Percentiles rank a stretch among this genome's conserved stretches.
Conservation (phyloP, 2,329 filamentous ascomycete species). For the Pseudogymnoascus sp. region DNA sequence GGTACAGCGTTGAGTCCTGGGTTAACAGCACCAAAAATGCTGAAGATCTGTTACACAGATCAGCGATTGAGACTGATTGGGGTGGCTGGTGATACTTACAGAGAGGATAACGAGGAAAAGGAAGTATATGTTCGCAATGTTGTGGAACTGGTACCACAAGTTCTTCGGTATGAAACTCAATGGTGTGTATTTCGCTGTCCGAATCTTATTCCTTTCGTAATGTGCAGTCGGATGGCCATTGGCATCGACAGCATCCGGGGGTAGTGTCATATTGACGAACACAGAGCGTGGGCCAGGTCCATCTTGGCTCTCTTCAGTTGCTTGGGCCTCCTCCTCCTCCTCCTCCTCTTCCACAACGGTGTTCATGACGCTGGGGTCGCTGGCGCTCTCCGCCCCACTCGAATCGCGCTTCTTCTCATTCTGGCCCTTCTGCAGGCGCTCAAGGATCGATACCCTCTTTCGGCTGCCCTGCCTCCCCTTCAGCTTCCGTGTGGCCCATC, state of each 20-base stretch:
- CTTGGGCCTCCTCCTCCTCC: constrained; percentile 22
- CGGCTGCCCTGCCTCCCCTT: constrained; percentile 63
- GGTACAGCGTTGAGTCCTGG: constrained; percentile 85
- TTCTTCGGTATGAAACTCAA: constrained; percentile 95
- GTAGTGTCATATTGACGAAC: constrained; percentile 81
- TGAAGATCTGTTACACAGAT: constrained; percentile 61
- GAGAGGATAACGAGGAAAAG: constrained; percentile 89
- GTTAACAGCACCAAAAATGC: constrained; percentile 88
- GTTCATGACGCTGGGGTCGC: constrained; percentile 16
- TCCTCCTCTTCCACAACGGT: constrained; percentile 7
- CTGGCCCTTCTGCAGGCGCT: constrained; percentile 60
- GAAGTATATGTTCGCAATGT: constrained; percentile 98
- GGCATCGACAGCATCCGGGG: constrained; percentile 66
- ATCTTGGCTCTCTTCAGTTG: constrained; percentile 31
- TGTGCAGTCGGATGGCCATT: constrained; percentile 62
- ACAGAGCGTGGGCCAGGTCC: constrained; percentile 45
- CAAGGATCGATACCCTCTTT: constrained; percentile 77
- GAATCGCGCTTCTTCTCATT: constrained; percentile 62
- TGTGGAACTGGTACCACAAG: constrained; percentile 95
- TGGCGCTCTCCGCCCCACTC: constrained; percentile 24
- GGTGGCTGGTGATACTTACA: constrained; percentile 49
- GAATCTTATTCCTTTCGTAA: constrained; percentile 89
- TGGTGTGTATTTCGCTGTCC: constrained; percentile 95
- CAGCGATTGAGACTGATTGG: constrained; percentile 16
- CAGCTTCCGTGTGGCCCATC: constrained; percentile 94